Evolutionary conservation across 352 stramenopile species (phyloP).

Genomic region (Phytophthora cactorum): DNA sequence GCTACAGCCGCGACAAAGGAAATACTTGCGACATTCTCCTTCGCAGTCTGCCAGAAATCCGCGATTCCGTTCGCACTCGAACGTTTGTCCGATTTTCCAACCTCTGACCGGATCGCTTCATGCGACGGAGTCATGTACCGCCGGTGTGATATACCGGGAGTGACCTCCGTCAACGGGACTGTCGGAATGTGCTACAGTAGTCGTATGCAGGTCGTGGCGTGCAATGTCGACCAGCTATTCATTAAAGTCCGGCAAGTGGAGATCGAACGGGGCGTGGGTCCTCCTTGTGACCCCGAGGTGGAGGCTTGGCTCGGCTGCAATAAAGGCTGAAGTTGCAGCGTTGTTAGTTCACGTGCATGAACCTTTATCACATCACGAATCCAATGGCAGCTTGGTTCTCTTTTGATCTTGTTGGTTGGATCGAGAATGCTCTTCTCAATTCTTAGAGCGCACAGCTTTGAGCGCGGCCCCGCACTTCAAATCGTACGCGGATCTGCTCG

Average conservation of each 20-base stretch:
- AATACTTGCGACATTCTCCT: slow-evolving; percentile 17
- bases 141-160: neutral
- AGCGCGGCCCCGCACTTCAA: too few species aligned
- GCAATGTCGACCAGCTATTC: neutral
- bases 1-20: slow-evolving; percentile 11
- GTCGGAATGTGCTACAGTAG: neutral
- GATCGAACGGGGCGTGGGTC: neutral
- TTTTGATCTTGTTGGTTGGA: too few species aligned
- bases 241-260: neutral
- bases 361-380: too few species aligned
- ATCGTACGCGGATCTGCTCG: too few species aligned
- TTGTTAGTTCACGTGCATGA: too few species aligned
- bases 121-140: neutral
- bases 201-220: neutral
- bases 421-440: too few species aligned
- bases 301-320: neutral
- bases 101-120: neutral
- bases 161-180: neutral
- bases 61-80: neutral
- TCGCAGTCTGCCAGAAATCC: slow-evolving; percentile 12
- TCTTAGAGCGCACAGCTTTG: too few species aligned
- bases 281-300: neutral
- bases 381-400: too few species aligned
- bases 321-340: too few species aligned
- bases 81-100: neutral